Conservation (phyloP, 2,329 filamentous ascomycete species). For the Penicillium griseofulvum region DNA sequence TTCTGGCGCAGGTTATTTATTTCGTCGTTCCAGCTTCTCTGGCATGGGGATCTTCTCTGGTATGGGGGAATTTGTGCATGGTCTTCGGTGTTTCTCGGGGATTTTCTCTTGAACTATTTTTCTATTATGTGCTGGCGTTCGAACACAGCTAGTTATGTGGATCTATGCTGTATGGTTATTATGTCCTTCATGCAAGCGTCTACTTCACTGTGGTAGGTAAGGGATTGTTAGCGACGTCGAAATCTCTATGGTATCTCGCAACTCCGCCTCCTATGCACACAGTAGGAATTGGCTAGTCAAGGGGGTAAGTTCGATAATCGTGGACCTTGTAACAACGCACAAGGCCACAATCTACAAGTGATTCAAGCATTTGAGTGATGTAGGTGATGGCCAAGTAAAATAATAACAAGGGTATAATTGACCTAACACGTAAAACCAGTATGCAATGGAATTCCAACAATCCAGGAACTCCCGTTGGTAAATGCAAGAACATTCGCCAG, state of each 20-base stretch:
- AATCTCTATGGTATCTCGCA: neutral
- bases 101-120: neutral
- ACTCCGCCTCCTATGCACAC: neutral
- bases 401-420: constrained; percentile 3
- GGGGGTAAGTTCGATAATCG: neutral
- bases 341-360: neutral
- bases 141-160: neutral
- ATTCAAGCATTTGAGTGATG: neutral
- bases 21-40: neutral
- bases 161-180: neutral
- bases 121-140: neutral
- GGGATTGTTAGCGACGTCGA: neutral
- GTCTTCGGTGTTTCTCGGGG: neutral
- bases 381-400: neutral
- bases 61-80: neutral
- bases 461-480: neutral
- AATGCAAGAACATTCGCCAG: constrained; percentile 5
- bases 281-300: neutral
- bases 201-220: neutral
- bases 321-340: no score
- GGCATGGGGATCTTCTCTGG: neutral
- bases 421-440: neutral
- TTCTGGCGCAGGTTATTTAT: no score
- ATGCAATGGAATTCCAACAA: neutral
- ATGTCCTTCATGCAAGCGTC: neutral